Conservation (phyloP, 1,284 basidiomycete genomes). For the Cryptococcus hybrid region DNA sequence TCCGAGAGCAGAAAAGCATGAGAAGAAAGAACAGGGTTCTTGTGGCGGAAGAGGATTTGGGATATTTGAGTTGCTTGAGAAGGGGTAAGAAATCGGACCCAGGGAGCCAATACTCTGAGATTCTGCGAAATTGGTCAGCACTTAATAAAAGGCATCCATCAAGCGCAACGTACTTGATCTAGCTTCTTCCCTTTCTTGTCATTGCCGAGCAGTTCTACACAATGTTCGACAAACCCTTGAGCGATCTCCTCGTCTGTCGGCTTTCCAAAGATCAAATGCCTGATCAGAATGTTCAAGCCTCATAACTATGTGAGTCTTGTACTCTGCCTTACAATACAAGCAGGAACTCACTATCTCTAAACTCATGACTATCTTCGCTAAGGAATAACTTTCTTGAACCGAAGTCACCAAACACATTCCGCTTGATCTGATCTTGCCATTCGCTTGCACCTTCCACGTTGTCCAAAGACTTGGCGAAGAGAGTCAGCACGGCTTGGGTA, state of each 20-base stretch:
- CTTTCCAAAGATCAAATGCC: neutral
- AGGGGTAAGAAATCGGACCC: conserved; percentile 29
- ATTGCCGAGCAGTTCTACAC: conserved; percentile 14
- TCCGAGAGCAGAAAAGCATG: neutral
- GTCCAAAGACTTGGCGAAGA: neutral
- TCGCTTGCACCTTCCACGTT: neutral
- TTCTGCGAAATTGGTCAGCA: conserved; percentile 11
- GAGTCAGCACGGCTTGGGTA: neutral
- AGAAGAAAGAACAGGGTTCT: neutral
- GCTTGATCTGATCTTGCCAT: neutral
- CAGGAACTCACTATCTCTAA: conserved; percentile 5
- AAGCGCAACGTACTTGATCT: conserved; percentile 11
- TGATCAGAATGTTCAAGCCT: conserved; percentile 5
- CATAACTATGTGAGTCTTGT: neutral
- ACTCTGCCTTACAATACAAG: neutral
- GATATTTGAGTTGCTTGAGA: conserved; percentile 15
- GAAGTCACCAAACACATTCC: conserved; percentile 15
- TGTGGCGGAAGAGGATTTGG: conserved; percentile 9
- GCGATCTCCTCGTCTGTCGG: conserved; percentile 22
- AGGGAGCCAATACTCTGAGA: conserved; percentile 22
- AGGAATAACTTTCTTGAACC: conserved; percentile 15
- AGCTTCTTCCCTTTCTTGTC: conserved; percentile 25
- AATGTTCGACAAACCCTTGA: conserved; percentile 21
- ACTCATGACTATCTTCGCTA: conserved; percentile 3
- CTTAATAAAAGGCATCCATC: no score